Evolutionary conservation across 257 asterid species (phyloP), one percentile per base, ranked within the genome.

Genomic region (Echites panduratus): DNA sequence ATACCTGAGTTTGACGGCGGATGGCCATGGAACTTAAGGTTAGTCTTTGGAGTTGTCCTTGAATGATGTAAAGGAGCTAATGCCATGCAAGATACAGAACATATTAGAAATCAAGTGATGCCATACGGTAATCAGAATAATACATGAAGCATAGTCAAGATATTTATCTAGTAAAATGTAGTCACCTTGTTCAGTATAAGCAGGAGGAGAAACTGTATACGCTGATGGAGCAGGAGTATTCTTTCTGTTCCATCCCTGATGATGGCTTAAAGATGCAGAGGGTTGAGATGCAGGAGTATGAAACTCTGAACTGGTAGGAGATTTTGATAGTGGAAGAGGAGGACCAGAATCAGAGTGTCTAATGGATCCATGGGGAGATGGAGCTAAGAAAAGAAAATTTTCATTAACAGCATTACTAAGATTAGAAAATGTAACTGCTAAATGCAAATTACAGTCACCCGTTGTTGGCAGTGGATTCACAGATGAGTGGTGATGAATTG

Each of bases 141-240:
- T 62, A 35, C 29, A 48, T 71, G 54, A 66, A 63, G 62, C 26
- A 71, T 35, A 70, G 68, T 41, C 49, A 71, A 77, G 58, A 70
- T 52, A 78, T 71, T 70, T 80, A 73, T 76, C 43, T 45, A 62
- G 70, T 56, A 69, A 77, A 52, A 74, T 70, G 65, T 62, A 70
- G n/a, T 41, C 50, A 92, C 96, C 94, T 87, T 54, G 79, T 70
- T 68, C 70, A 59, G 79, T 47, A 69, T 88, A 80, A 81, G 82
- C 73, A 24, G 84, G 91, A 84, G 88, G 89, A 77, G 81, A 74
- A 82, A 69, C 72, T 49, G 64, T 77, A 72, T 78, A 64, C 20
- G 76, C 54, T 65, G 70, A 66, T 32, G 87, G 96, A 84, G 91
- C 82, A 80, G 84, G 85, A 70, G 84, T 35, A 58, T 68, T 75